phyloP scores from a whole-genome alignment of 768 basidiomycete species.

The Mycena capillaripes region DNA sequence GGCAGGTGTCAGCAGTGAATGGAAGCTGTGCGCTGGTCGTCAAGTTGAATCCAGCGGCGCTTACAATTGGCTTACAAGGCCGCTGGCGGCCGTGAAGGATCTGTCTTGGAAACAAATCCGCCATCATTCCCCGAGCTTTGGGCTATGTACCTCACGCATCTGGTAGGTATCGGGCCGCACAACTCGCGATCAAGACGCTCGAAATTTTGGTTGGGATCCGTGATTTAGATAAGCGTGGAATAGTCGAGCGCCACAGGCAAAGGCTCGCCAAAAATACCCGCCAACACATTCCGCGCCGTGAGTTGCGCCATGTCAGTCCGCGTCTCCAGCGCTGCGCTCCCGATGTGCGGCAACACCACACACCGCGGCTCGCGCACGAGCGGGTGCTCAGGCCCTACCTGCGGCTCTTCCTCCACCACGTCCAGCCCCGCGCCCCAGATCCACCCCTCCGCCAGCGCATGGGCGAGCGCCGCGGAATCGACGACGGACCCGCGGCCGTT shows the following conservation, averaged over 20 bases:
- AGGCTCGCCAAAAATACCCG: conserved; percentile 60
- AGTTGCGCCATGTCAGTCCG: conserved; percentile 84
- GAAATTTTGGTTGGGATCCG: no score
- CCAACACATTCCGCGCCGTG: conserved; percentile 77
- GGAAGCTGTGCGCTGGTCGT: no score
- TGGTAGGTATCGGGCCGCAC: no score
- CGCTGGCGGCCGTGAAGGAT: no score
- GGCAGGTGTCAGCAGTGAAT: no score
- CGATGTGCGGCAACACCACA: conserved; percentile 91
- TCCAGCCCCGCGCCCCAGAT: conserved; percentile 95
- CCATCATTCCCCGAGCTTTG: no score
- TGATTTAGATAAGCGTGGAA: neutral
- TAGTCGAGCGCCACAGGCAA: conserved; percentile 59
- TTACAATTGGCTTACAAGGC: no score
- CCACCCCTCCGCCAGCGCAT: conserved; percentile 80
- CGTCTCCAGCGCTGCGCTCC: conserved; percentile 89
- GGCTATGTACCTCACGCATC: no score
- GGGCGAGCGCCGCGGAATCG: conserved; percentile 93
- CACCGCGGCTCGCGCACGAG: conserved; percentile 85
- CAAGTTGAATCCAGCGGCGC: no score
- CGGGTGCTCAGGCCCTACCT: conserved; percentile 80
- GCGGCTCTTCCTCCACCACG: conserved; percentile 94
- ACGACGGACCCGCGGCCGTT: conserved; percentile 90
- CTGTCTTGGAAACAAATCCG: no score
- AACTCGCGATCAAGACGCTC: no score